These are phyloP conservation scores for Colletotrichum nymphaeae DNA, from an alignment of 2,329 filamentous ascomycete species.

Conservation along the genomic window DNA sequence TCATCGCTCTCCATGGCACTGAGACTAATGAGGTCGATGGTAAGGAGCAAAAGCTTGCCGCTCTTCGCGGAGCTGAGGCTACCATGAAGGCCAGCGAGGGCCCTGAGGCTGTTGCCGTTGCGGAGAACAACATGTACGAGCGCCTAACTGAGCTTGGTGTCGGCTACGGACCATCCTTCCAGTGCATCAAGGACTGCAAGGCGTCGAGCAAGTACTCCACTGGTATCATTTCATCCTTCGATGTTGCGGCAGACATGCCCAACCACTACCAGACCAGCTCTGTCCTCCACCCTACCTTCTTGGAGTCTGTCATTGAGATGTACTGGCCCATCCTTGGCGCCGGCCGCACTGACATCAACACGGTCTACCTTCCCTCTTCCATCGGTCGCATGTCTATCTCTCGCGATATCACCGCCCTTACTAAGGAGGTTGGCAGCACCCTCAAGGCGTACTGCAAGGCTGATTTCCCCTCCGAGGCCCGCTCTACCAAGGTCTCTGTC, in stretches of 20 bases:
- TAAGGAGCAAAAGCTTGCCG: slow-evolving; percentile 40
- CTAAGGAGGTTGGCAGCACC: slow-evolving; percentile 46
- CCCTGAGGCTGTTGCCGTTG: slow-evolving; percentile 39
- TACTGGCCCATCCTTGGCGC: slow-evolving; percentile 48
- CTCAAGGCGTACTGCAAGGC: slow-evolving; percentile 38
- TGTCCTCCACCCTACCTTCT: slow-evolving; percentile 38
- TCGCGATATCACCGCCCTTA: slow-evolving; percentile 44
- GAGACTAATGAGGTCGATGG: slow-evolving; percentile 55
- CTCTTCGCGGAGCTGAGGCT: slow-evolving; percentile 43
- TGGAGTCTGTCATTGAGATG: slow-evolving; percentile 40
- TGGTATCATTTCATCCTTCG: slow-evolving; percentile 27
- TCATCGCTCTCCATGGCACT: slow-evolving; percentile 53
- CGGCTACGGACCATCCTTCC: slow-evolving; percentile 63
- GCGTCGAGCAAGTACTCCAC: slow-evolving; percentile 40
- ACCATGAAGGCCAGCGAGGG: slow-evolving; percentile 44
- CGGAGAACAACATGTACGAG: slow-evolving; percentile 55
- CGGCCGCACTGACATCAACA: slow-evolving; percentile 42
- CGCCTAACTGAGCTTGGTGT: slow-evolving; percentile 58
- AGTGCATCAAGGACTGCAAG: slow-evolving; percentile 59
- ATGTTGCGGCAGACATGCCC: slow-evolving; percentile 38
- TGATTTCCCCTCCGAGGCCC: slow-evolving; percentile 32
- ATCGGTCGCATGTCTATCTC: slow-evolving; percentile 43
- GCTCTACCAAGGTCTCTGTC: slow-evolving; percentile 37
- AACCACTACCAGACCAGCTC: slow-evolving; percentile 37
- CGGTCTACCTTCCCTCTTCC: slow-evolving; percentile 47